Evolutionary conservation across 202 grass and related monocot species (phyloP).

Genomic region (Schoenoplectus triqueter): DNA sequence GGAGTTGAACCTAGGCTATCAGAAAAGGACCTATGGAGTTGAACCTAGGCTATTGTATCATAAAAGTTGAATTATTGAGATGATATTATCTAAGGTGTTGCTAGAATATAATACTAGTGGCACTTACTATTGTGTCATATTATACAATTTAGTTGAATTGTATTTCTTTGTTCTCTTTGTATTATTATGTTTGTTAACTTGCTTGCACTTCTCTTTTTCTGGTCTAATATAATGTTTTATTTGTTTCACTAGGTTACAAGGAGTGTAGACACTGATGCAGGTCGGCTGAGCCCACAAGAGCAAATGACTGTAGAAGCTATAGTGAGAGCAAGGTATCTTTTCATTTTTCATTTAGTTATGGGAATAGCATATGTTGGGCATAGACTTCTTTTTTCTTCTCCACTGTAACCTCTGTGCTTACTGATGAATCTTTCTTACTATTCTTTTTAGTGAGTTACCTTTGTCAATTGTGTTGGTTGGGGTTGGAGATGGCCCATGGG

Average conservation of each 20-base stretch:
- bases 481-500: conserved; percentile 99
- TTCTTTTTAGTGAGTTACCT: conserved; percentile 68
- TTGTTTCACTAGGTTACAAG: conserved; percentile 49
- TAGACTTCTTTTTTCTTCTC: neutral
- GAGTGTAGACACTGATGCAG: conserved; percentile 42
- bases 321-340: conserved; percentile 46
- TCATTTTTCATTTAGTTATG: neutral
- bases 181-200: neutral
- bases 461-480: conserved; percentile 93
- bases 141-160: conserved; percentile 16
- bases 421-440: conserved; percentile 39
- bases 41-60: neutral
- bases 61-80: neutral
- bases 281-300: conserved; percentile 48
- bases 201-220: neutral
- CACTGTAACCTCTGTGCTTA: neutral
- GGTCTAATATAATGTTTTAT: neutral
- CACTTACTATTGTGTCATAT: neutral
- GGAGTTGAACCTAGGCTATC: neutral
- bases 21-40: neutral
- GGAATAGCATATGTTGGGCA: neutral
- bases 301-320: conserved; percentile 51
- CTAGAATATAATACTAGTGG: neutral
- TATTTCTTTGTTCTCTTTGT: neutral
- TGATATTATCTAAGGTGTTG: neutral